These are phyloP conservation scores for Suhomyces wounanorum DNA, from an alignment of 1,139 yeast species.

Conservation along the genomic window DNA sequence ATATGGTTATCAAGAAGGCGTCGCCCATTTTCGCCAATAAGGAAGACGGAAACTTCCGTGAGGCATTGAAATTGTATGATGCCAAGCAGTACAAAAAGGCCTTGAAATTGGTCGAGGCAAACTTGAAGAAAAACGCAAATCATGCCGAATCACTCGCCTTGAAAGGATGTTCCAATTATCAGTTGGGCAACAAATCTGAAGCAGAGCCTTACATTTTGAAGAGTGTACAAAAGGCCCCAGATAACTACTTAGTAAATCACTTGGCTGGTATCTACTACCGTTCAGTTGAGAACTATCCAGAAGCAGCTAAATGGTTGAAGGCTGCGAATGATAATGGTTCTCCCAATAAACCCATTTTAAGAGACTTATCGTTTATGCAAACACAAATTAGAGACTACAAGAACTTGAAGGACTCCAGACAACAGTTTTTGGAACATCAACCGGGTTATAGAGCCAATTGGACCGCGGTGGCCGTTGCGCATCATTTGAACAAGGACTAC, in stretches of 20 bases:
- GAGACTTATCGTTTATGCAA: constrained; percentile 82
- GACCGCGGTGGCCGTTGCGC: constrained; percentile 88
- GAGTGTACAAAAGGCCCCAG: constrained; percentile 59
- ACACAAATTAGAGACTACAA: constrained; percentile 77
- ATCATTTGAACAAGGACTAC: constrained; percentile 70
- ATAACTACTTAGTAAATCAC: constrained; percentile 77
- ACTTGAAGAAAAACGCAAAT: constrained; percentile 71
- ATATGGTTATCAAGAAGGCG: constrained; percentile 29
- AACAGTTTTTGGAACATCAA: constrained; percentile 67
- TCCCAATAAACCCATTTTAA: constrained; percentile 72
- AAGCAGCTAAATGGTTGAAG: constrained; percentile 78
- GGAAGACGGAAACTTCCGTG: constrained; percentile 72
- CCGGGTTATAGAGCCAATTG: constrained; percentile 91
- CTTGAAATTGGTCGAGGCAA: constrained; percentile 70
- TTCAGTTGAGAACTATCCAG: constrained; percentile 64
- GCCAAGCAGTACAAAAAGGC: constrained; percentile 85
- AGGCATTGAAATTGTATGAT: constrained; percentile 83
- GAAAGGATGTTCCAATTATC: constrained; percentile 71
- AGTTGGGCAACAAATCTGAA: constrained; percentile 57
- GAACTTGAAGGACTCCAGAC: constrained; percentile 63
- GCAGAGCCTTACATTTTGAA: constrained; percentile 62
- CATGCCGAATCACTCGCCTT: constrained; percentile 85
- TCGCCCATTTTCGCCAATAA: constrained; percentile 47
- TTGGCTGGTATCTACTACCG: constrained; percentile 85
- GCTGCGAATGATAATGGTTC: constrained; percentile 82